phyloP scores from a whole-genome alignment of 129 eudicot species.

The Gnaphalium uliginosum region DNA sequence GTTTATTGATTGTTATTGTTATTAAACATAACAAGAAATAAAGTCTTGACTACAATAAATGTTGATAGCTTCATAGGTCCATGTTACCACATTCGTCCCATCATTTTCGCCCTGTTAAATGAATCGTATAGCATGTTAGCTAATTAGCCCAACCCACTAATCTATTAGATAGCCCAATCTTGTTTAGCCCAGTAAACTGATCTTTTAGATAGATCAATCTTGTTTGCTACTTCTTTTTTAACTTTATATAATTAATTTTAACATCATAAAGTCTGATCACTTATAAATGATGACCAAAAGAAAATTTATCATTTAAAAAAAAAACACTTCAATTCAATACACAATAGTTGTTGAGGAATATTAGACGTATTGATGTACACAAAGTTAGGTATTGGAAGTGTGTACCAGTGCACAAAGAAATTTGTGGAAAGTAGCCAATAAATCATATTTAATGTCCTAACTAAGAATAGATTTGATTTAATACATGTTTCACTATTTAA shows the following conservation, averaged over 20 bases:
- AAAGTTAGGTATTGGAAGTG: not conserved
- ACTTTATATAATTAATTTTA: not conserved
- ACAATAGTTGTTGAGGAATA: not conserved
- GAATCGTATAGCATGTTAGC: not conserved
- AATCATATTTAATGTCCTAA: constrained; percentile 6
- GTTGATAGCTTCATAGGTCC: too few relatives aligned
- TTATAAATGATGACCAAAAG: not conserved
- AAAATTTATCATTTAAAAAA: too few relatives aligned
- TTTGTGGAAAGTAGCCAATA: not conserved
- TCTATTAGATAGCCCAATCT: not conserved
- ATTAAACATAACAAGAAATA: not conserved
- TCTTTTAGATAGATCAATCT: too few relatives aligned
- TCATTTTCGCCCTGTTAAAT: not conserved
- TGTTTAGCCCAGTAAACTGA: not conserved
- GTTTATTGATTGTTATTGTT: not conserved
- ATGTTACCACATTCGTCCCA: too few relatives aligned
- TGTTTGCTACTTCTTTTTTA: too few relatives aligned
- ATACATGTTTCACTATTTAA: too few relatives aligned
- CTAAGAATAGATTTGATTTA: not conserved
- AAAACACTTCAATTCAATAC: not conserved
- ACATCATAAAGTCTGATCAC: too few relatives aligned
- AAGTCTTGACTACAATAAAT: not conserved
- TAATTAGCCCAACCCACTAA: not conserved
- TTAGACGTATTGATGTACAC: not conserved
- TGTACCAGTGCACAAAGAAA: too few relatives aligned